phyloP scores from a whole-genome alignment of 2,329 filamentous ascomycete genomes.

The Colletotrichum australisinense region DNA sequence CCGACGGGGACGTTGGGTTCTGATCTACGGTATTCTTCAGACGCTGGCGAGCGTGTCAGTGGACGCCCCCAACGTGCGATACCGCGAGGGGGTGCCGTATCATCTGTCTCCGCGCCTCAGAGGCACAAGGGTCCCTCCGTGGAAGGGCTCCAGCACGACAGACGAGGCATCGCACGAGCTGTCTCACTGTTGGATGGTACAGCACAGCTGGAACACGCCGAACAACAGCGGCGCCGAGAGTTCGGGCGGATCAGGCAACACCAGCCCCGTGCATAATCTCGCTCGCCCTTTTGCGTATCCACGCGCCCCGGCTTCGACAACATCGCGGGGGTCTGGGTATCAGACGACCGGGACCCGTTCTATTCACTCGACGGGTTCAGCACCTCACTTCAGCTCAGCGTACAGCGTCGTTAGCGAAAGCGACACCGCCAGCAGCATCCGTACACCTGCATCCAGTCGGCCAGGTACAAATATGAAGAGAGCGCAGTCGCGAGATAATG shows the following conservation, averaged over 20 bases:
- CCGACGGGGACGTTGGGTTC: slow-evolving; percentile 69
- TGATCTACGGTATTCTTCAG: slow-evolving; percentile 71
- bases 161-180: slow-evolving; percentile 59
- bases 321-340: slow-evolving; percentile 33
- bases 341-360: slow-evolving; percentile 39
- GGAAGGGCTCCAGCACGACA: slow-evolving; percentile 52
- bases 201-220: slow-evolving; percentile 51
- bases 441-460: slow-evolving; percentile 38
- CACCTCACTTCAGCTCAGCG: slow-evolving; percentile 42
- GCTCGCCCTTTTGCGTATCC: slow-evolving; percentile 39
- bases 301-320: slow-evolving; percentile 39
- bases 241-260: slow-evolving; percentile 39
- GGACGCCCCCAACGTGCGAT: slow-evolving; percentile 64
- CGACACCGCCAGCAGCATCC: slow-evolving; percentile 42
- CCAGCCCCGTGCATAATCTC: slow-evolving; percentile 37
- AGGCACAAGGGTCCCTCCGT: slow-evolving; percentile 64
- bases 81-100: slow-evolving; percentile 65
- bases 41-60: slow-evolving; percentile 69
- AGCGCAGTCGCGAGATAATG: slow-evolving; percentile 36
- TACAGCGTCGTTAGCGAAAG: slow-evolving; percentile 44
- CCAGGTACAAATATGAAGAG: slow-evolving; percentile 21
- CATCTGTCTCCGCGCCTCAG: slow-evolving; percentile 66
- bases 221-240: slow-evolving; percentile 42
- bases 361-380: slow-evolving; percentile 35
- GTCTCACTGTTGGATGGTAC: slow-evolving; percentile 64